Evolutionary conservation across 2,329 filamentous ascomycete genomes (phyloP), one percentile per base, ranked within the genome.

Genomic region (Botrytis byssoidea): DNA sequence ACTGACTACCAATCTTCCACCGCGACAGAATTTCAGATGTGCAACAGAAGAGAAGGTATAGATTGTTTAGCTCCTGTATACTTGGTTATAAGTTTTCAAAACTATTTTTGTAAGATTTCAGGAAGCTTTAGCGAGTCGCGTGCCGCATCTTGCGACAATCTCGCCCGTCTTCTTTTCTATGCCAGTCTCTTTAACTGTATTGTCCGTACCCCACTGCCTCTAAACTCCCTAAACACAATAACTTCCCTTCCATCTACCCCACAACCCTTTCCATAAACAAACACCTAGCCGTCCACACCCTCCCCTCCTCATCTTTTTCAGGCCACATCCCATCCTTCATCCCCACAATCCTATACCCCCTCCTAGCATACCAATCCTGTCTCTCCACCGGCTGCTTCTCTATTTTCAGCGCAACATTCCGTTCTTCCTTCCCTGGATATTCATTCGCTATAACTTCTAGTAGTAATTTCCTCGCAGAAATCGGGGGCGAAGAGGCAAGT

Each of bases 241-340:
- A n/a, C 8, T 14, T 22, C 16, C 2, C 46, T 12, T 8, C 18
- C n/a, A 22, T 7, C 35, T 44, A 61, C 32, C 20, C 10, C 78
- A 79, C 73, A 64, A 74, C 72, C 72, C 77, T 79, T 73, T 73
- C 76, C 77, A 80, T 77, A 67, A 76, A 78, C 12, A 79, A 76
- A 18, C 72, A 74, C 18, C 61, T 46, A n/a, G 70, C 59, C n/a
- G 29, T 63, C 77, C 76, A 78, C 18, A 20, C 51, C 71, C 73
- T 77, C 46, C 78, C 77, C 12, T 10, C 74, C 29, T 29, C 16
- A 75, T 77, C 77, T 14, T 20, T 42, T 48, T 77, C 70, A 9
- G 32, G 68, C 74, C 75, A 79, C 42, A 76, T 60, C 7, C 75
- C 66, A 10, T 76, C 74, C 5, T 74, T 71, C 16, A 4, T 71